These are phyloP conservation scores for Orbilia javanica DNA, from an alignment of 2,329 filamentous ascomycete species.

Conservation along the genomic window DNA sequence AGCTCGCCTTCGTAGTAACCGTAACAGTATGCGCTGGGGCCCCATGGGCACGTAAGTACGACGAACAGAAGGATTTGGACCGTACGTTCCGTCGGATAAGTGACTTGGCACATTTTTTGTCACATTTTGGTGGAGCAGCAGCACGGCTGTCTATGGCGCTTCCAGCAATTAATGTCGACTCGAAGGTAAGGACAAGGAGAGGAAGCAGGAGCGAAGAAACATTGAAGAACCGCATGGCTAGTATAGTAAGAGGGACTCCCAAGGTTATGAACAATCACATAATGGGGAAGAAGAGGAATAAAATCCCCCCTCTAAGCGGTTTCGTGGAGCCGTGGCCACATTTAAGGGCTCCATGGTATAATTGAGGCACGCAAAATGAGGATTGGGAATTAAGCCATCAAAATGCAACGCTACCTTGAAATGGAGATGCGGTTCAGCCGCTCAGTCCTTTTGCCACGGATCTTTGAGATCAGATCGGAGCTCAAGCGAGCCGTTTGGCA, in stretches of 20 bases:
- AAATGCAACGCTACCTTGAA: slow-evolving; percentile 29
- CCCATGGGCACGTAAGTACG: slow-evolving; percentile 13
- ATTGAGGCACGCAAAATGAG: neutral
- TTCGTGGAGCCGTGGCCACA: neutral
- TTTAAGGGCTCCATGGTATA: neutral
- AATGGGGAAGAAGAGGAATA: neutral
- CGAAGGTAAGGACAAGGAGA: neutral
- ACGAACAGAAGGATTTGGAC: slow-evolving; percentile 22
- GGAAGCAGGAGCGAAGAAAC: neutral
- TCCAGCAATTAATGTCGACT: neutral
- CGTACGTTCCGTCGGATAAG: neutral
- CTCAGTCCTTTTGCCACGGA: slow-evolving; percentile 39
- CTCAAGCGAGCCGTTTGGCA: slow-evolving; percentile 69
- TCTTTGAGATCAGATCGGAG: slow-evolving; percentile 67
- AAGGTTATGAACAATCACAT: neutral
- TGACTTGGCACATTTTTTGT: slow-evolving; percentile 28
- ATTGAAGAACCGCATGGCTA: neutral
- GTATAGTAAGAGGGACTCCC: too few relatives aligned
- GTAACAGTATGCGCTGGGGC: slow-evolving; percentile 5
- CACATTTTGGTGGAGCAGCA: slow-evolving; percentile 9
- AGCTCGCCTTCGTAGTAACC: neutral
- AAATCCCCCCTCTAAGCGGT: neutral
- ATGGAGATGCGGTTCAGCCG: slow-evolving; percentile 25
- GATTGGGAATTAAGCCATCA: slow-evolving; percentile 4
- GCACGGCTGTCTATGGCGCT: neutral